Evolutionary conservation across 345 rosid genomes (phyloP).

Genomic region (Eucalyptus microcorys): DNA sequence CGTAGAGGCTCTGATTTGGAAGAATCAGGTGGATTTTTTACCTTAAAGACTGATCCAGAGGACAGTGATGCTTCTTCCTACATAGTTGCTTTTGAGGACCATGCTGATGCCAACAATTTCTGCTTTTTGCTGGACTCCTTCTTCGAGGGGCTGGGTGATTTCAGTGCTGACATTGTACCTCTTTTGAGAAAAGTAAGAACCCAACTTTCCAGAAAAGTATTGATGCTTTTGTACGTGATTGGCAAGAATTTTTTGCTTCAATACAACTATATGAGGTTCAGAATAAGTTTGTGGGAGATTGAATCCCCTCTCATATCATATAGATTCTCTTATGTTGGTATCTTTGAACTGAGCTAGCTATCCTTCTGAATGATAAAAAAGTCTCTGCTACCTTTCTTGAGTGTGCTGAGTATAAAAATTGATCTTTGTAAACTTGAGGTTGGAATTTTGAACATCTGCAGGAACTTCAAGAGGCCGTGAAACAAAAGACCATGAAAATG

Average conservation of each 20-base stretch:
- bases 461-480: slow-evolving; percentile 51
- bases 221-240: neutral
- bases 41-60: slow-evolving; percentile 15
- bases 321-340: neutral
- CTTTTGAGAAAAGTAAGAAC: slow-evolving; percentile 40
- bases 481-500: slow-evolving; percentile 26
- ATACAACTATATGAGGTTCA: neutral
- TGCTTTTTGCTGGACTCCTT: slow-evolving; percentile 51
- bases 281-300: neutral
- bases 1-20: slow-evolving; percentile 39
- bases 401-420: neutral
- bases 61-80: slow-evolving; percentile 14
- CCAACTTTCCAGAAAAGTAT: neutral
- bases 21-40: slow-evolving; percentile 37
- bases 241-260: neutral
- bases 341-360: neutral
- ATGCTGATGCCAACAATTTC: slow-evolving; percentile 68
- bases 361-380: neutral
- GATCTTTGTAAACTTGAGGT: neutral
- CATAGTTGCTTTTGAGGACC: slow-evolving; percentile 66
- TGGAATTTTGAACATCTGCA: slow-evolving; percentile 5
- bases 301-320: neutral
- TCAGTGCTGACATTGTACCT: slow-evolving; percentile 51
- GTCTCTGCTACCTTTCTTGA: neutral
- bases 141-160: slow-evolving; percentile 63